Conservation (phyloP, 345 rosid species). For the Bruguiera gymnorhiza region DNA sequence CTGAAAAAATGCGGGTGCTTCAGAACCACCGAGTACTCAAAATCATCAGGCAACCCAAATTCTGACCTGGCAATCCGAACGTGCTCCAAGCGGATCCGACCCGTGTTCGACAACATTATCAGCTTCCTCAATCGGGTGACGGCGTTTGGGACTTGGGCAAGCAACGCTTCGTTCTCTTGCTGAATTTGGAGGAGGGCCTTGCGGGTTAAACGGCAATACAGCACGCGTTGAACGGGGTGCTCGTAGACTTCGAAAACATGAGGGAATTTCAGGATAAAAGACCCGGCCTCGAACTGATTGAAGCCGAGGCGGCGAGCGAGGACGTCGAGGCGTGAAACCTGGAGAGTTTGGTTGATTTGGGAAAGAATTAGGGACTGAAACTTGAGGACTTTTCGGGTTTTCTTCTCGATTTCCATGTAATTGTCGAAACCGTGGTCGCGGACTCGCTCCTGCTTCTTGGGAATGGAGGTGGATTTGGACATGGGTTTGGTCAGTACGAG, state of each 20-base stretch:
- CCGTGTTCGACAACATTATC: conserved; percentile 72
- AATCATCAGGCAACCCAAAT: conserved; percentile 92
- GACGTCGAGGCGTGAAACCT: conserved; percentile 61
- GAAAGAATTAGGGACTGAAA: conserved; percentile 70
- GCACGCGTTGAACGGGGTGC: conserved; percentile 85
- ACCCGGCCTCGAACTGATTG: conserved; percentile 70
- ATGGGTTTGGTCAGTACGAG: conserved; percentile 25
- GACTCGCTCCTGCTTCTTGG: conserved; percentile 65
- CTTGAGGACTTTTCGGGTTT: conserved; percentile 71
- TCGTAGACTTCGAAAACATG: conserved; percentile 80
- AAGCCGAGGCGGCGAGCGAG: conserved; percentile 67
- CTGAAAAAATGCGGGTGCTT: conserved; percentile 64
- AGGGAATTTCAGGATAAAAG: conserved; percentile 79
- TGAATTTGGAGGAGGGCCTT: conserved; percentile 66
- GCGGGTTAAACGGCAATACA: conserved; percentile 68
- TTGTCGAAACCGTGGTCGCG: conserved; percentile 94
- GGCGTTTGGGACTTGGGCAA: conserved; percentile 59
- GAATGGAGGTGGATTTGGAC: conserved; percentile 82
- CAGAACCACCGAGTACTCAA: conserved; percentile 72
- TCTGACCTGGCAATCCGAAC: conserved; percentile 70
- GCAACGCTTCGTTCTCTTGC: conserved; percentile 54
- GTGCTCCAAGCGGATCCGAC: conserved; percentile 76
- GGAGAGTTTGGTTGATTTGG: conserved; percentile 57
- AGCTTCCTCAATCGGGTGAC: conserved; percentile 71
- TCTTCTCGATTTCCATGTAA: conserved; percentile 95